Evolutionary conservation across 768 basidiomycete species (phyloP).

Genomic region (Hemileccinum impolitum): DNA sequence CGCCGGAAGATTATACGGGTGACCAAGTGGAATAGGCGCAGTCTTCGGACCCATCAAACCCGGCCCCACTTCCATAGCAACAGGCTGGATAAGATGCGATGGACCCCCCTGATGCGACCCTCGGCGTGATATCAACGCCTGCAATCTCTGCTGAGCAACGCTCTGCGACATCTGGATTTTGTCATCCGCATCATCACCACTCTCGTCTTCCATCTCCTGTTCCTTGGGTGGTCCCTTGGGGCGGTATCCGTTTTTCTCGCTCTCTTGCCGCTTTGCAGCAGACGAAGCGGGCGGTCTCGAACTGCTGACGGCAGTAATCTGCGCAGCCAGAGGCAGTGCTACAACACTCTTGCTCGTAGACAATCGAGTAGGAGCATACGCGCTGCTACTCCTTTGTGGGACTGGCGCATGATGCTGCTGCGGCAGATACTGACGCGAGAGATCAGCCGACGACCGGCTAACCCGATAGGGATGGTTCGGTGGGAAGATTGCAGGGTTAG

Average conservation of each 20-base stretch:
- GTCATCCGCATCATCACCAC: constrained; percentile 48
- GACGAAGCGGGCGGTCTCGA: constrained; percentile 25
- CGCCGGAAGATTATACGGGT: constrained; percentile 73
- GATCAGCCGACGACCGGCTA: constrained; percentile 48
- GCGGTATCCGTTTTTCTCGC: constrained; percentile 45
- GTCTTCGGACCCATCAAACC: constrained; percentile 30
- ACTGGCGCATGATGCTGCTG: constrained; percentile 17
- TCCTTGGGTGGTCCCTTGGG: constrained; percentile 64
- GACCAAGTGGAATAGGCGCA: constrained; percentile 56
- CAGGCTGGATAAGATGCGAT: constrained; percentile 22
- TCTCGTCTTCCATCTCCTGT: constrained; percentile 66
- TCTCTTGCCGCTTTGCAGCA: constrained; percentile 24
- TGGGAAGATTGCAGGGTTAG: constrained; percentile 60
- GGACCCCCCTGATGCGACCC: constrained; percentile 28
- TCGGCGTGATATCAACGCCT: constrained; percentile 50
- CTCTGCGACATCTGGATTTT: constrained; percentile 59
- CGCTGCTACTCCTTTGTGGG: constrained; percentile 29
- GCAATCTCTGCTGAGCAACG: constrained; percentile 65
- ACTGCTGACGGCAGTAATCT: constrained; percentile 38
- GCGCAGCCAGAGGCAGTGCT: constrained; percentile 55
- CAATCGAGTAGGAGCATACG: constrained; percentile 36
- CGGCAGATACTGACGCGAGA: constrained; percentile 30
- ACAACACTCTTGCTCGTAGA: constrained; percentile 54
- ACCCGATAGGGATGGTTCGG: constrained; percentile 55
- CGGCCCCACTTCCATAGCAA: constrained; percentile 14